Evolutionary conservation across 2,329 filamentous ascomycete genomes (phyloP).

Genomic region (Ascochyta fabae): DNA sequence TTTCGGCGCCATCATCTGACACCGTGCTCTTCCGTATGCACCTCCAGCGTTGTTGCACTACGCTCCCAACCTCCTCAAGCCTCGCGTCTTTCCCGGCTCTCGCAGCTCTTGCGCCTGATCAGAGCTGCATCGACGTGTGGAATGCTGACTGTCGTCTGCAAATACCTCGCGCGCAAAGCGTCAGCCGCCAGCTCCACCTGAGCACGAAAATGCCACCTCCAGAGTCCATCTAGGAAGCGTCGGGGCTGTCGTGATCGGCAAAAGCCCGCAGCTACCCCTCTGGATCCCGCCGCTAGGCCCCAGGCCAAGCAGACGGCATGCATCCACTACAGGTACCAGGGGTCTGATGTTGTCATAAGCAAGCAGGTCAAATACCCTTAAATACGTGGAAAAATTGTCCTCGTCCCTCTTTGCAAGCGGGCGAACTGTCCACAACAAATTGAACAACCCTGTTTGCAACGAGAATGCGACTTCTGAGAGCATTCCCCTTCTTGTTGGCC

Average conservation of each 20-base stretch:
- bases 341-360: slow-evolving; percentile 22
- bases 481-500: not conserved
- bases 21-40: slow-evolving; percentile 21
- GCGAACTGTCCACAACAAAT: not conserved
- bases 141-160: slow-evolving; percentile 3
- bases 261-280: slow-evolving; percentile 34
- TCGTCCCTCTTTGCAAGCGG: not conserved
- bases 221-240: slow-evolving; percentile 2
- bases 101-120: not conserved
- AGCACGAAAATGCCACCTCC: slow-evolving; percentile 4
- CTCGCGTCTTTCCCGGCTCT: not conserved
- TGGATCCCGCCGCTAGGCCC: slow-evolving; percentile 31
- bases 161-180: not conserved
- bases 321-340: slow-evolving; percentile 27
- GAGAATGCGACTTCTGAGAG: not conserved
- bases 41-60: slow-evolving; percentile 24
- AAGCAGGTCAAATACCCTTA: slow-evolving; percentile 21
- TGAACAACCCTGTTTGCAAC: not conserved
- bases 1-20: slow-evolving; percentile 27
- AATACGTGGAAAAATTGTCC: slow-evolving; percentile 23
- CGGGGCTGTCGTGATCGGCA: slow-evolving; percentile 30
- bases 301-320: slow-evolving; percentile 29
- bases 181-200: slow-evolving; percentile 22
- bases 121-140: not conserved
- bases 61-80: slow-evolving; percentile 4